Base-by-base conservation (phyloP, 1,139 yeast genomes). In the Hyphopichia pseudoburtonii region DNA sequence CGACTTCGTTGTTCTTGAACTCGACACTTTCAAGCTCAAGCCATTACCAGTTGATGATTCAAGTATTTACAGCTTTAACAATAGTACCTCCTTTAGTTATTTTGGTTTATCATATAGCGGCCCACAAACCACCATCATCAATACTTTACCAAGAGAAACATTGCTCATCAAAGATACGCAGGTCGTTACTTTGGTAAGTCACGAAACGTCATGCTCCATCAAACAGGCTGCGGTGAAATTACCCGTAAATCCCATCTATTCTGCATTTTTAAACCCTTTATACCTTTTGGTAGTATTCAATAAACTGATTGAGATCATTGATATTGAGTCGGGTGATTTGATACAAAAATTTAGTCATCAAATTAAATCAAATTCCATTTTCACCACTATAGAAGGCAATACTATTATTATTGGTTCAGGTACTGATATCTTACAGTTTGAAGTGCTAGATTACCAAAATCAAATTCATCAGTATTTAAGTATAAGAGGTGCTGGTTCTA, bases 301-400 rank as follows among this genome's bases (percentile, higher is more conserved):
- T 28, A 70, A 70, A 38, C 64, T 58, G 34, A 47, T 79, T 1
- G 80, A 76, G 38, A 46, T 80, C 0, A 41, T 72, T 11, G 80
- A 77, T 39, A 50, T 64, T 17, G 63, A 60, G 16, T 64, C 60
- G 25, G 82, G 81, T 0, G 64, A 62, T 17, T 24, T 66, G 4
- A 57, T 77, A 16, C 82, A 78, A 44, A 58, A 45, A 33, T 69
- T 54, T 40, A 47, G 43, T n/a, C 76, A 64, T 54, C 59, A 50
- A 39, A 57, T 56, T 33, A 64, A 47, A 40, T 55, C 66, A 10
- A 52, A 41, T 30, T 47, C 43, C 7, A 53, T 65, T 18, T 51
- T 44, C 9, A 48, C 49, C 2, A 44, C 46, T 19, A 33, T 45
- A 2, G 42, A 45, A 26, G 46, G 45, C 0, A 39, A 47, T n/a